A percentile compares a stretch with the other conserved stretches of the same genome.
phyloP scores from a whole-genome alignment of 345 rosid species.

The Ailanthus altissimus region DNA sequence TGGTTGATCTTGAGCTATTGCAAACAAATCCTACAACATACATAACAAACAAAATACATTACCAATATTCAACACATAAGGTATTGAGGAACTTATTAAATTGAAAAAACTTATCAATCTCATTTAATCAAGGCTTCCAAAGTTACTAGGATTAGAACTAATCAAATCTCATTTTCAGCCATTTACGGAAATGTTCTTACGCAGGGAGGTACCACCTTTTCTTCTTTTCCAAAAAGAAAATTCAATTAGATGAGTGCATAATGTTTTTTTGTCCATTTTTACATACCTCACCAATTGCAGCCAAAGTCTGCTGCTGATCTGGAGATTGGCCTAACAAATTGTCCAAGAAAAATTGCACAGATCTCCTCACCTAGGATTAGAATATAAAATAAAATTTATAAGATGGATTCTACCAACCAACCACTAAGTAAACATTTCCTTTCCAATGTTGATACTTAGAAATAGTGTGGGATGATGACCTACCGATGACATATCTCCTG shows the following conservation, averaged over 20 bases:
- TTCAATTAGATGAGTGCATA: neutral
- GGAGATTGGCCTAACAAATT: conserved; percentile 76
- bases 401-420: neutral
- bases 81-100: neutral
- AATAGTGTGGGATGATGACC: conserved; percentile 14
- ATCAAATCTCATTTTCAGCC: neutral
- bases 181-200: neutral
- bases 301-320: conserved; percentile 81
- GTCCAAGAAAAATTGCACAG: conserved; percentile 91
- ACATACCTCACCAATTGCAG: conserved; percentile 91
- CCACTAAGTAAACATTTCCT: conserved; percentile 2
- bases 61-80: neutral
- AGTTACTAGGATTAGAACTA: no score
- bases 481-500: conserved; percentile 94
- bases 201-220: neutral
- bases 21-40: conserved; percentile 75
- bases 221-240: neutral
- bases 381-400: neutral
- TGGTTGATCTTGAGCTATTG: conserved; percentile 93
- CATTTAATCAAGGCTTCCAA: neutral
- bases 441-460: neutral
- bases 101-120: neutral
- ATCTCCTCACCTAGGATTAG: conserved; percentile 75
- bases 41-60: neutral
- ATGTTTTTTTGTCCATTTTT: neutral